Base-by-base conservation (phyloP, 495 filamentous ascomycete species). In the Podospora fimiseda region DNA sequence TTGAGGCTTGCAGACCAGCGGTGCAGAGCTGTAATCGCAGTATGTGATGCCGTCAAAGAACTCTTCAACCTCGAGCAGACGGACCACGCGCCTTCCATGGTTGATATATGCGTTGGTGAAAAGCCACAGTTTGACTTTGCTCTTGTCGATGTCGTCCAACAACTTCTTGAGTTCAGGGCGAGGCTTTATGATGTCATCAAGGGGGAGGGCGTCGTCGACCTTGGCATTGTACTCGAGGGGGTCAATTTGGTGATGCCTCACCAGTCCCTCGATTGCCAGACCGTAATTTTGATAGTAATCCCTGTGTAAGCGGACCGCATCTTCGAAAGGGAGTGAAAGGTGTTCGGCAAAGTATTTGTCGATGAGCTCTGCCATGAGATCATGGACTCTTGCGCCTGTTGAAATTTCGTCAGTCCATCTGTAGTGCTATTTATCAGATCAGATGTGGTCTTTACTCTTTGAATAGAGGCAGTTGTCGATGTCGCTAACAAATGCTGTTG, bases 281-380 rank as follows among this genome's bases (percentile, higher is more conserved):
- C 94, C 94, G 70, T 99, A 99, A 61, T 88, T 87, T 59, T 82
- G 83, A 75, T 96, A 97, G 77, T 99, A 99, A 55, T 87, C 86
- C 66, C 81, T 73, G 68, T 96, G 94, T 2, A 99, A 80, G 58
- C 81, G 75, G 52, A 78, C 79, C 24, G 93, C 92, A 49, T 96
- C 91, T 42, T 85, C 78, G 49, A 74, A 68, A 1, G 72, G 55
- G 2, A 99, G 77, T 15, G 80, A 80, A 8, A 96, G 82, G 64
- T 95, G 88, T 23, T 75, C 82, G 47, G 80, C 70, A 62, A 95
- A 95, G 72, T 94, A 96, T 45, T 78, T 66, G 68, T 95, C 89
- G 53, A 90, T 90, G 36, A 88, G 68, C 38, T 76, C 74, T 45
- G 80, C 78, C 87, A 90, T 90, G 56, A 83, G 74, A 67, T 87